phyloP scores from a whole-genome alignment of 2,329 filamentous ascomycete genomes.

The Davidsoniella neocaledoniae region DNA sequence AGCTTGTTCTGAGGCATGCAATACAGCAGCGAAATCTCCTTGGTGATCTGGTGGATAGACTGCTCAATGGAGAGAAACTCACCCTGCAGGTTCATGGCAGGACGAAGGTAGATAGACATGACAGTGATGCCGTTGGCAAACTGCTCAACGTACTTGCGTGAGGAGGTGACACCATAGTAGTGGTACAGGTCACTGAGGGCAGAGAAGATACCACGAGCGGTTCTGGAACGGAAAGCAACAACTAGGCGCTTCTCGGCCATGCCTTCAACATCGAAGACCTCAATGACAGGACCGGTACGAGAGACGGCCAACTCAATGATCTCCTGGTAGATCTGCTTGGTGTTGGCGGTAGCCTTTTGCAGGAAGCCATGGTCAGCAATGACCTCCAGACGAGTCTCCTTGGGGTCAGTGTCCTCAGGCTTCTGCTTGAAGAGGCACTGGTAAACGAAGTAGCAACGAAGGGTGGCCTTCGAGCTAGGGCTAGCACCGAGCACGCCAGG shows the following conservation, averaged over 20 bases:
- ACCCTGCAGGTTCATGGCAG: conserved; percentile 40
- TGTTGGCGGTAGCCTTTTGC: conserved; percentile 90
- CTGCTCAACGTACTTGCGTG: conserved; percentile 94
- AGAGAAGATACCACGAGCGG: conserved; percentile 85
- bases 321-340: conserved; percentile 87
- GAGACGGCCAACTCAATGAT: conserved; percentile 74
- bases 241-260: conserved; percentile 86
- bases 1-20: conserved; percentile 97
- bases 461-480: conserved; percentile 56
- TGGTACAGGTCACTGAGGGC: conserved; percentile 92
- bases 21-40: conserved; percentile 92
- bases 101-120: conserved; percentile 86
- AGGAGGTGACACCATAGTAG: conserved; percentile 93
- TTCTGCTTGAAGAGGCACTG: conserved; percentile 76
- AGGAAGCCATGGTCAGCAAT: conserved; percentile 90
- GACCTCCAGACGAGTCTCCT: conserved; percentile 76
- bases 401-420: conserved; percentile 50
- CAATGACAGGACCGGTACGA: conserved; percentile 85
- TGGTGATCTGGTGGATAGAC: conserved; percentile 96
- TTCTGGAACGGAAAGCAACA: conserved; percentile 84
- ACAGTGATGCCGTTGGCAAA: conserved; percentile 97
- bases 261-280: conserved; percentile 90
- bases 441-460: conserved; percentile 98
- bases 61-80: conserved; percentile 69
- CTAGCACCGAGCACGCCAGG: conserved; percentile 57